Conservation (phyloP, 169 alveolate species). For the Eimeria sp. region DNA sequence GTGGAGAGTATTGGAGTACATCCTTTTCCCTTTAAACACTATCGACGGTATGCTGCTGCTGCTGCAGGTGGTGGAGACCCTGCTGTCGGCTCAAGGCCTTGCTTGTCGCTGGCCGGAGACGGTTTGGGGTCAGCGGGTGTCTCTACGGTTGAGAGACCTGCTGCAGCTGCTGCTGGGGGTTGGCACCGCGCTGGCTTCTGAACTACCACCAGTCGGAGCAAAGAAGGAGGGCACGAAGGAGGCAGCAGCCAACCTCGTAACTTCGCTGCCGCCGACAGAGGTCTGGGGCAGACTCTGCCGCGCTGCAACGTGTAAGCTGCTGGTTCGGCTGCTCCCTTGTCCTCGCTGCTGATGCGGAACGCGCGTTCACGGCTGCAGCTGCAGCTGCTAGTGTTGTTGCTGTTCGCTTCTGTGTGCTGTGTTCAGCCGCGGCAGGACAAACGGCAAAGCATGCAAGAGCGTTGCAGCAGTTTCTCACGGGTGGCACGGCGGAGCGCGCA, state of each 20-base stretch:
- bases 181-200: slow-evolving; percentile 36
- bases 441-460: slow-evolving; percentile 31
- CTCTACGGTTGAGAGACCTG: slow-evolving; percentile 62
- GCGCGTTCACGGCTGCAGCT: background rate
- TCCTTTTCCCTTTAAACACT: background rate
- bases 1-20: too few species aligned
- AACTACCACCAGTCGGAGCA: slow-evolving; percentile 17
- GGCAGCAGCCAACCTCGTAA: slow-evolving; percentile 8
- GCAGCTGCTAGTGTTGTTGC: slow-evolving; percentile 25
- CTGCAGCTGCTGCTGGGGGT: slow-evolving; percentile 74
- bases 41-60: background rate
- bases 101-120: background rate
- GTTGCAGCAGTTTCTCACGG: slow-evolving; percentile 36
- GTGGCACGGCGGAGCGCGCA: slow-evolving; percentile 49
- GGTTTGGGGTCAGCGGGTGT: slow-evolving; percentile 27
- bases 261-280: slow-evolving; percentile 37
- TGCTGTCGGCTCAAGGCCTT: slow-evolving; percentile 3
- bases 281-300: slow-evolving; percentile 46
- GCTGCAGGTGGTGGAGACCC: slow-evolving; percentile 7
- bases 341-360: background rate
- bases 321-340: background rate
- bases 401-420: background rate
- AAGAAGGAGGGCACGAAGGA: slow-evolving; percentile 42
- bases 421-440: slow-evolving; percentile 57
- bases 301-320: slow-evolving; percentile 30